Evolutionary conservation across 805 yeast species (phyloP), one percentile per base, ranked within the genome.

Genomic region (Metschnikowia picachoensis): DNA sequence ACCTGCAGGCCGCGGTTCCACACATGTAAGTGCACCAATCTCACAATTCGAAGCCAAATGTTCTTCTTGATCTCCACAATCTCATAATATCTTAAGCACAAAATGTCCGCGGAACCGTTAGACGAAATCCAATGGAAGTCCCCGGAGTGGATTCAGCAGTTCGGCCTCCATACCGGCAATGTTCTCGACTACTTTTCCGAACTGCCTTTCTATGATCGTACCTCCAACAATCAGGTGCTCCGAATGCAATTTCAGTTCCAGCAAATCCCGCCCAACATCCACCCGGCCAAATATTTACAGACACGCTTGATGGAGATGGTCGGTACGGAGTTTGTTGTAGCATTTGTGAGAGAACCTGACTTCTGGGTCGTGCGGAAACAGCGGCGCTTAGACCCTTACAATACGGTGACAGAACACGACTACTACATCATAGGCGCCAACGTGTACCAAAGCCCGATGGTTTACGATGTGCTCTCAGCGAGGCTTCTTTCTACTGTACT

Each of bases 71-170:
- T 30, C 32, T 2, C 12, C 32, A 30, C 25, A 4, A 20, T 5
- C 7, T 20, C 25, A 20, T 20, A 20, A 7, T 5, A 20, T 5
- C 1, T 14, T 2, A 6, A 13, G 6, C 14, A 9, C 36, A 37
- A 31, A 32, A 54, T 54, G 58, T 44, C 58, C 10, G 14, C 49
- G 13, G 68, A 65, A 41, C 72, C 73, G 29, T 71, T 91, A 27
- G 97, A 91, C 60, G 97, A 92, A 59, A 76, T 94, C 35, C 98
- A 91, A 64, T 94, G 99, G 99, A 80, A 91, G 54, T 85, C 94
- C 3, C 98, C 99, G 1, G 99, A 94, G 65, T 94, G 97, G 95
- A 89, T 94, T 52, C 96, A 90, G 61, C 79, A 83, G 43, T 83
- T 82, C 62, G 97, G 96, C 0, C 77, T 94, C 20, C 76, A 90